Percentiles rank a stretch among this genome's conserved stretches.
These are phyloP conservation scores for Neurospora sp. DNA, from an alignment of 495 filamentous ascomycete species.

Conservation along the genomic window DNA sequence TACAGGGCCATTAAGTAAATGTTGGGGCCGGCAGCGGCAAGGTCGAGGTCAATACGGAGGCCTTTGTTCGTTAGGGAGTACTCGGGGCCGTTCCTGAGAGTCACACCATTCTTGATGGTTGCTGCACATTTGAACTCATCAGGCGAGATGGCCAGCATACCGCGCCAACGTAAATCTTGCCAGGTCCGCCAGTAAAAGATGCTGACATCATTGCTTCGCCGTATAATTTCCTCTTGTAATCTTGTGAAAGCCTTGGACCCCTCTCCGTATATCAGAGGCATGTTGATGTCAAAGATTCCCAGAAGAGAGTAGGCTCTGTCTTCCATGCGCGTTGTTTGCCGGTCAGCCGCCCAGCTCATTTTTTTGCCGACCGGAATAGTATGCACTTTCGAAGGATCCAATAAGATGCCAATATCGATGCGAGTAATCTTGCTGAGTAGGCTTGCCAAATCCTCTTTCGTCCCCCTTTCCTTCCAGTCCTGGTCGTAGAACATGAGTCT, in stretches of 20 bases:
- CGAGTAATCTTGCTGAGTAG: background rate
- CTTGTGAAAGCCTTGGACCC: constrained; percentile 14
- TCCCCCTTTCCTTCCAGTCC: background rate
- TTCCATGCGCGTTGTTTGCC: constrained; percentile 16
- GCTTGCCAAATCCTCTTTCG: background rate
- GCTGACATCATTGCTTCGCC: constrained; percentile 9
- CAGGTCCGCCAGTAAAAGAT: constrained; percentile 11
- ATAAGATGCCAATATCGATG: background rate
- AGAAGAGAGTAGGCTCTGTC: constrained; percentile 18
- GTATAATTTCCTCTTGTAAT: constrained; percentile 20
- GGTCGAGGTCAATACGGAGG: background rate
- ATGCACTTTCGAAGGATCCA: background rate
- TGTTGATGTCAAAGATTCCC: constrained; percentile 18
- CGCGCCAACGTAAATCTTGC: background rate
- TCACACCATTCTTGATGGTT: background rate
- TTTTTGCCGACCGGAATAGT: constrained; percentile 4
- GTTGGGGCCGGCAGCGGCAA: background rate
- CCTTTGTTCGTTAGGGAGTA: background rate
- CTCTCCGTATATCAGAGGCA: constrained; percentile 23
- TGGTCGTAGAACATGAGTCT: constrained; percentile 10
- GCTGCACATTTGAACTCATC: background rate
- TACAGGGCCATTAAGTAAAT: background rate
- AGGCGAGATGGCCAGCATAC: background rate
- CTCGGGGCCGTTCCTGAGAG: background rate
- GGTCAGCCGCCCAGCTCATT: constrained; percentile 25